Percentiles rank a stretch among this genome's conserved stretches.
phyloP scores from a whole-genome alignment of 2,329 filamentous ascomycete genomes.

The Daldinia sp. region DNA sequence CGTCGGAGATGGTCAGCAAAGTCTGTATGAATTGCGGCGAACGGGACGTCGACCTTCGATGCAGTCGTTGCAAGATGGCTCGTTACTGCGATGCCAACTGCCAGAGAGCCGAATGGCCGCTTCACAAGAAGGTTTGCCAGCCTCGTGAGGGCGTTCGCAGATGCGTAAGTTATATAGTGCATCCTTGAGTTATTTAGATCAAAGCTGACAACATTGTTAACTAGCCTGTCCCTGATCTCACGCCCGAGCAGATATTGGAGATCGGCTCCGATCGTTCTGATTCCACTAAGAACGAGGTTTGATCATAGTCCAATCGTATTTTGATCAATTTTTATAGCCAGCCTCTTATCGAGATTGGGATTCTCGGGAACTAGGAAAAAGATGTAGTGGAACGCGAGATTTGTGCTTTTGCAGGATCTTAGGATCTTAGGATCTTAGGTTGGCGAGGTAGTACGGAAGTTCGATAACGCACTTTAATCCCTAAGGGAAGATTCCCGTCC shows the following conservation, averaged over 20 bases:
- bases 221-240: constrained; percentile 21
- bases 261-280: neutral
- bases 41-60: constrained; percentile 19
- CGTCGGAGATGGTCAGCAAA: constrained; percentile 34
- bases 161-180: constrained; percentile 36
- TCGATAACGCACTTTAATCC: neutral
- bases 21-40: constrained; percentile 38
- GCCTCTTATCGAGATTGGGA: neutral
- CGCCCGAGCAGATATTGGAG: neutral
- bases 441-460: neutral
- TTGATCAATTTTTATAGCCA: neutral
- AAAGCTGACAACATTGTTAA: constrained; percentile 23
- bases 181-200: neutral
- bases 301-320: neutral
- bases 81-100: constrained; percentile 41
- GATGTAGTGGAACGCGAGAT: neutral
- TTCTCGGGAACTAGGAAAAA: constrained; percentile 3
- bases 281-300: neutral
- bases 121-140: constrained; percentile 36
- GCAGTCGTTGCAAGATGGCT: constrained; percentile 37
- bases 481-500: neutral
- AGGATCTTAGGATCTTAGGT: neutral
- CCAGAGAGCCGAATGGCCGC: constrained; percentile 35
- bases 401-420: constrained; percentile 1
- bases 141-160: constrained; percentile 15